Evolutionary conservation across 176 grass and related monocot genomes (phyloP).

Genomic region (Oryza brachyantha): DNA sequence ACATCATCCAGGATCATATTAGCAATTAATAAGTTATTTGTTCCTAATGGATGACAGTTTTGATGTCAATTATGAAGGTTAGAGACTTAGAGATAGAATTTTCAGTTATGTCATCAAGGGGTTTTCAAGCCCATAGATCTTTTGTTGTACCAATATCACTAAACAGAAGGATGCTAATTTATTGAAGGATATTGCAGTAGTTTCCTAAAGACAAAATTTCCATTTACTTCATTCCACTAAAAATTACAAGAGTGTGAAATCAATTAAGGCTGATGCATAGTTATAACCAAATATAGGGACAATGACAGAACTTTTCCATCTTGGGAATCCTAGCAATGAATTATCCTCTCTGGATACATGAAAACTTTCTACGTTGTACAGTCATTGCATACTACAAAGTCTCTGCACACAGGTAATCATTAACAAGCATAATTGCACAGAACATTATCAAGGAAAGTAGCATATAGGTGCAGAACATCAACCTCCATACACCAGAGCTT

Average conservation of each 20-base stretch:
- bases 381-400: constrained; percentile 4
- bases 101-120: neutral
- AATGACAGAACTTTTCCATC: neutral
- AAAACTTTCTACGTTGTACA: neutral
- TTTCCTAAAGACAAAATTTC: neutral
- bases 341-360: constrained; percentile 4
- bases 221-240: constrained; percentile 2
- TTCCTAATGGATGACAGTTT: constrained; percentile 2
- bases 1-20: neutral
- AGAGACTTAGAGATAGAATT: neutral
- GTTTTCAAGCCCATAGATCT: neutral
- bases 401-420: constrained; percentile 26
- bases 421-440: constrained; percentile 24
- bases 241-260: constrained; percentile 17
- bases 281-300: constrained; percentile 9
- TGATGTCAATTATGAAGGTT: neutral
- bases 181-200: neutral
- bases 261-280: neutral
- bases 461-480: constrained; percentile 15
- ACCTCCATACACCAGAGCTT: constrained; percentile 94
- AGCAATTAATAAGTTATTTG: neutral
- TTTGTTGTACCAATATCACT: constrained; percentile 4
- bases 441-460: constrained; percentile 22
- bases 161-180: neutral
- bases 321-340: constrained; percentile 2